Evolutionary conservation across 331 rosid species (phyloP), one percentile per base, ranked within the genome.

Genomic region (Acacia pycnantha): DNA sequence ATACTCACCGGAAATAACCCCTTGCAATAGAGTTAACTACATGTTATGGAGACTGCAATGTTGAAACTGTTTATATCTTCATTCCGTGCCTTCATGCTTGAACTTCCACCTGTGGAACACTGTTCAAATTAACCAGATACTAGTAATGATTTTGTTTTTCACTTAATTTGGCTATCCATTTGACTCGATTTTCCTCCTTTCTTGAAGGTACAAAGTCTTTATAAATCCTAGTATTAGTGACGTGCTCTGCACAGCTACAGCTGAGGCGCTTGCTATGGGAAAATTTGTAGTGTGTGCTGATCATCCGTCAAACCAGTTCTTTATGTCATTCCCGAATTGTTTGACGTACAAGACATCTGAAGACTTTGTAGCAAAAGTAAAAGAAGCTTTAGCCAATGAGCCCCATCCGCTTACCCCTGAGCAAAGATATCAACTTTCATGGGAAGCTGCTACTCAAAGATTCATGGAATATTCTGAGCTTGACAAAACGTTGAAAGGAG

Each of bases 241-340:
- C 50, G 98, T 93, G 80, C 94, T 95, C 61, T 93, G 99, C 84
- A 95, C 99, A 1, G 99, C 99, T 56, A 92, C 99, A 18, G 98
- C 99, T 1, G 99, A 95, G 88, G 99, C 99, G 9, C 99, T 95
- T 85, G 98, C 98, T 48, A 93, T 95, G 99, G 99, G 99, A 22
- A 93, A 93, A 84, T 95, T 95, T 87, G 98, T 95, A 76, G 83
- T 95, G 71, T 95, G 99, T 74, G 99, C 97, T 10, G 94, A 95
- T 76, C 98, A 93, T 79, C 99, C 99, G 13, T 95, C 99, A 74
- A 95, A 95, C 29, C 93, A 93, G 82, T 95, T 93, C 89, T 95
- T 95, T 87, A 87, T 84, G 74, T 89, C 99, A n/a, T 95, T 93
- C 81, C 98, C 98, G 79, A 95, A 95, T 59, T 95, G 98, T 86